Evolutionary conservation across 192 early-diverging fungal species (phyloP).

Genomic region (Coemansia sp.): DNA sequence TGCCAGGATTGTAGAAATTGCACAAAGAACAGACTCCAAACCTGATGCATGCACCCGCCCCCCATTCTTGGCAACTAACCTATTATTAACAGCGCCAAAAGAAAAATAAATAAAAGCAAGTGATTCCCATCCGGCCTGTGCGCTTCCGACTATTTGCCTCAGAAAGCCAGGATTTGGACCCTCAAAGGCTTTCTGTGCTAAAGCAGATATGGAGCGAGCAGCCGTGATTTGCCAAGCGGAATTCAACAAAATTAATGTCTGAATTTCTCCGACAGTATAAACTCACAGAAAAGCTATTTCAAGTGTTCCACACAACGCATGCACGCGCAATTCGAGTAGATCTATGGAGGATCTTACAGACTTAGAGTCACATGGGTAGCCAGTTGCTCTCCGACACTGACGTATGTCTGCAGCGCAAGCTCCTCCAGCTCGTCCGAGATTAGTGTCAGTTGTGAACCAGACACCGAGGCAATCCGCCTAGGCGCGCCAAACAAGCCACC

Average conservation of each 20-base stretch:
- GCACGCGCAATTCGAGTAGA: neutral
- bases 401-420: constrained; percentile 23
- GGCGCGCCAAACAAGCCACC: neutral
- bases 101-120: neutral
- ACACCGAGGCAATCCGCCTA: neutral
- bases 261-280: neutral
- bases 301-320: neutral
- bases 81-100: neutral
- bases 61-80: neutral
- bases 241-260: neutral
- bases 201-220: constrained; percentile 3
- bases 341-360: neutral
- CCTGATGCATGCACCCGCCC: neutral
- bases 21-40: neutral
- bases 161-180: neutral
- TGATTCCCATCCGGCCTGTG: neutral
- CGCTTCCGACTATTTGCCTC: neutral
- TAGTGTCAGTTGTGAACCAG: constrained; percentile 1
- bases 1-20: neutral
- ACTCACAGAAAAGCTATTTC: no score
- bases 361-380: constrained; percentile 14
- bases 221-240: constrained; percentile 17
- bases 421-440: constrained; percentile 16
- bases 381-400: constrained; percentile 24
- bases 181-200: neutral